Evolutionary conservation across 164 flowering plant species (phyloP).

Genomic region (Magnolia sinica): DNA sequence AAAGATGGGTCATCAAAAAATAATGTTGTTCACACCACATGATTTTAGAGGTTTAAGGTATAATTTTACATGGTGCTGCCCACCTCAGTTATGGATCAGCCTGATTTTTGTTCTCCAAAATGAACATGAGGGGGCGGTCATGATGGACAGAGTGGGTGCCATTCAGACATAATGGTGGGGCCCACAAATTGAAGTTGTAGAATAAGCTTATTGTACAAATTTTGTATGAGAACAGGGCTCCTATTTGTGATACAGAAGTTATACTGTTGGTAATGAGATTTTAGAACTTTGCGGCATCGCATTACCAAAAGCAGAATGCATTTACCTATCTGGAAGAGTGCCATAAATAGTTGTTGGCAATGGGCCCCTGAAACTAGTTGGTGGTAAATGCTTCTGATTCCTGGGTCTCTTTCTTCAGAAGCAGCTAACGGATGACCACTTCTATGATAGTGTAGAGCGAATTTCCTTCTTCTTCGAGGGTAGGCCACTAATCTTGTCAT

Average conservation of each 20-base stretch:
- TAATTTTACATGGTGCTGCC: too few relatives aligned
- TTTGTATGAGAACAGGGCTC: background rate
- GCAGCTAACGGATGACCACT: slow-evolving; percentile 59
- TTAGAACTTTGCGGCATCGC: background rate
- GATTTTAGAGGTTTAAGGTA: too few relatives aligned
- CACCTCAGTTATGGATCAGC: too few relatives aligned
- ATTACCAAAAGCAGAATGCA: background rate
- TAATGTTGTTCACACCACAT: too few relatives aligned
- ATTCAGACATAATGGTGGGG: too few relatives aligned
- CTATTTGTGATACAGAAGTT: background rate
- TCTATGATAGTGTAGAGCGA: slow-evolving; percentile 89
- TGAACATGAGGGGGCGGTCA: too few relatives aligned
- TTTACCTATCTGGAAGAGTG: background rate
- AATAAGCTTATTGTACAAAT: background rate
- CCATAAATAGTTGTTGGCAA: background rate
- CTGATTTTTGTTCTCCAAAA: too few relatives aligned
- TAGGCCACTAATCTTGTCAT: slow-evolving; percentile 13
- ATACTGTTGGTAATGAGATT: background rate
- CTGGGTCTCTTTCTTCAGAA: slow-evolving; percentile 30
- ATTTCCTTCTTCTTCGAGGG: slow-evolving; percentile 97
- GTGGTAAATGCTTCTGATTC: background rate
- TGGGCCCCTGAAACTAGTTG: background rate
- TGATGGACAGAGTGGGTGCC: too few relatives aligned
- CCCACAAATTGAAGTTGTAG: background rate
- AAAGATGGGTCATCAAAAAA: too few relatives aligned